These are phyloP conservation scores for Phytopythium vexans DNA, from an alignment of 352 stramenopile genomes.

Conservation along the genomic window DNA sequence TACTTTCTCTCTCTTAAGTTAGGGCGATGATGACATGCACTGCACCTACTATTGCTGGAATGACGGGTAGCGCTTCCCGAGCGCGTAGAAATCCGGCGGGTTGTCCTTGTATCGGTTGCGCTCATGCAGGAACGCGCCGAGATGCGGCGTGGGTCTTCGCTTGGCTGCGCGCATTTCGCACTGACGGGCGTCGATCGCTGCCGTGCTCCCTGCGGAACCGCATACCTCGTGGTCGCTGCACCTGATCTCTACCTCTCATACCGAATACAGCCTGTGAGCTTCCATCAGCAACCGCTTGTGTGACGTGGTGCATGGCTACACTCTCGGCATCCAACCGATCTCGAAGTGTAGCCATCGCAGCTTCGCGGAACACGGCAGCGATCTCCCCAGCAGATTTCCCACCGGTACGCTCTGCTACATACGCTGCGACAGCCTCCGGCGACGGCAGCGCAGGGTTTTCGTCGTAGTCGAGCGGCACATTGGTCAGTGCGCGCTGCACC, in stretches of 20 bases:
- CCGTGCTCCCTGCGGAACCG: constrained; percentile 12
- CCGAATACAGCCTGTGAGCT: constrained; percentile 7
- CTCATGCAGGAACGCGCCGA: constrained; percentile 58
- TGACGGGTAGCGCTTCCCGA: constrained; percentile 53
- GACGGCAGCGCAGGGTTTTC: constrained; percentile 24
- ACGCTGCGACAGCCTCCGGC: constrained; percentile 30
- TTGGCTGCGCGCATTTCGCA: constrained; percentile 44
- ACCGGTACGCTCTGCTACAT: constrained; percentile 50
- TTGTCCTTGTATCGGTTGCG: constrained; percentile 74
- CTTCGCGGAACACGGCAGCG: constrained; percentile 65
- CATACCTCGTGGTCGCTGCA: constrained; percentile 13
- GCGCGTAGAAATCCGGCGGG: constrained; percentile 73
- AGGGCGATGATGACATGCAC: neutral
- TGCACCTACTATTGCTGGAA: constrained; percentile 62
- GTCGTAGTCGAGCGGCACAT: constrained; percentile 56
- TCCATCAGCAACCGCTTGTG: constrained; percentile 15
- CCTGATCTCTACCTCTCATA: constrained; percentile 9
- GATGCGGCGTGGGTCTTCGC: constrained; percentile 52
- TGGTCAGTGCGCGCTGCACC: constrained; percentile 41
- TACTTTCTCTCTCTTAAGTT: too few species aligned
- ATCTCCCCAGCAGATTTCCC: constrained; percentile 61
- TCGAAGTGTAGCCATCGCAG: constrained; percentile 72
- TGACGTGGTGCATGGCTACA: constrained; percentile 43
- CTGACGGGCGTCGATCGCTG: constrained; percentile 1
- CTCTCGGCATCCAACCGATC: constrained; percentile 38